A percentile compares a stretch with the other conserved stretches of the same genome.
phyloP scores from a whole-genome alignment of 1,139 yeast genomes.

The Maudiozyma humilis region DNA sequence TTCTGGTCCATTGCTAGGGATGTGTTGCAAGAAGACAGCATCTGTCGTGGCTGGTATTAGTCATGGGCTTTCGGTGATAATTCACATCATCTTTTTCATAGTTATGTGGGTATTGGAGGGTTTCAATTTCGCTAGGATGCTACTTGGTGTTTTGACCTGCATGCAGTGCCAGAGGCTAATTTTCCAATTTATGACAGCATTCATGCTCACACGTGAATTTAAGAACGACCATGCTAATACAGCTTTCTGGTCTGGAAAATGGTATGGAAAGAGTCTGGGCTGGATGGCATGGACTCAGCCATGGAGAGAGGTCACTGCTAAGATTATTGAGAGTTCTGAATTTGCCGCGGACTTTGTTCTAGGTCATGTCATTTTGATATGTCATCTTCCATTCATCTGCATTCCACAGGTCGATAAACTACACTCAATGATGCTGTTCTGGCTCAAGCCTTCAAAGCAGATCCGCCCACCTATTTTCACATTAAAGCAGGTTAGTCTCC shows the following conservation, averaged over 20 bases:
- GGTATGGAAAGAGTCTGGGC: constrained; percentile 85
- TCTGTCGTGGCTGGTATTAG: constrained; percentile 95
- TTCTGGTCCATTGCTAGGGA: constrained; percentile 88
- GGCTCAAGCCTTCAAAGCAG: constrained; percentile 97
- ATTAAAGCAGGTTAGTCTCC: constrained; percentile 89
- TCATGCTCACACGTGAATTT: constrained; percentile 87
- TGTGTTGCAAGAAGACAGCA: constrained; percentile 97
- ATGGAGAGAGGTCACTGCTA: constrained; percentile 88
- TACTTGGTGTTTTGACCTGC: constrained; percentile 78
- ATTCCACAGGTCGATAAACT: constrained; percentile 91
- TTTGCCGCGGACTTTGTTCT: constrained; percentile 94
- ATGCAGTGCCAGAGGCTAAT: constrained; percentile 80
- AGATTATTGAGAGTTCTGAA: constrained; percentile 87
- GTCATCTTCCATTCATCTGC: constrained; percentile 78
- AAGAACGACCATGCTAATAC: constrained; percentile 94
- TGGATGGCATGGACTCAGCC: constrained; percentile 95
- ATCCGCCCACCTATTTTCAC: constrained; percentile 98
- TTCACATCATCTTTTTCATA: constrained; percentile 79
- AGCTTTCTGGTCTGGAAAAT: constrained; percentile 99
- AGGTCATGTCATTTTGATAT: constrained; percentile 81
- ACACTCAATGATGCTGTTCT: constrained; percentile 97
- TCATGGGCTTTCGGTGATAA: constrained; percentile 84
- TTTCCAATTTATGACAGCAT: constrained; percentile 77
- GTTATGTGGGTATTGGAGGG: constrained; percentile 97
- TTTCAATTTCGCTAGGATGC: constrained; percentile 78